Evolutionary conservation across 2,329 filamentous ascomycete species (phyloP).

Genomic region (Thelonectria blattea): DNA sequence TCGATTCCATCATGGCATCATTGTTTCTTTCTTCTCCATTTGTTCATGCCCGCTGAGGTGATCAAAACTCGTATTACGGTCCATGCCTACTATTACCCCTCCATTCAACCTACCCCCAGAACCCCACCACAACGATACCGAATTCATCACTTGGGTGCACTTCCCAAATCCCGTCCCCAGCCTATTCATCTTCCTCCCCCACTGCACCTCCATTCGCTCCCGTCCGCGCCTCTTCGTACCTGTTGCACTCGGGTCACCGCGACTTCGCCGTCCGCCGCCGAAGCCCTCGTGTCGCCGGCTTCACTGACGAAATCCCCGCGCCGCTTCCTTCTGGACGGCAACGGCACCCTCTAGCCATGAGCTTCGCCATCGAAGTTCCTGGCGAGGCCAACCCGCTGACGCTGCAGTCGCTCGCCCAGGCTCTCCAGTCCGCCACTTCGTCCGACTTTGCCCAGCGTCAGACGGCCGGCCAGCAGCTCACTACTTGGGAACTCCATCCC

Average conservation of each 20-base stretch:
- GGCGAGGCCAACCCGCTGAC: conserved; percentile 79
- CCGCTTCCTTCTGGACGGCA: conserved; percentile 28
- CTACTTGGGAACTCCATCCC: conserved; percentile 70
- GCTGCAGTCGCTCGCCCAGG: conserved; percentile 66
- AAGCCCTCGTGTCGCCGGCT: conserved; percentile 9
- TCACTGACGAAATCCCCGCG: conserved; percentile 20
- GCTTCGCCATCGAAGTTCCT: conserved; percentile 76
- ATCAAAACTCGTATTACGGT: conserved; percentile 19
- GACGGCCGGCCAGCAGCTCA: conserved; percentile 72
- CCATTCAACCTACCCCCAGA: conserved; percentile 17
- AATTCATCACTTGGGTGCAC: conserved; percentile 16
- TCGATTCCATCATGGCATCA: background rate
- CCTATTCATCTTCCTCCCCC: conserved; percentile 17
- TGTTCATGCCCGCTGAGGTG: background rate
- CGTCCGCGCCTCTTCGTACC: conserved; percentile 22
- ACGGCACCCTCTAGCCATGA: conserved; percentile 56
- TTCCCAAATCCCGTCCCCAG: conserved; percentile 7
- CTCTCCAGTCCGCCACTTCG: conserved; percentile 68
- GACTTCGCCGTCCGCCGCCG: conserved; percentile 9
- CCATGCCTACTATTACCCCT: too few relatives aligned
- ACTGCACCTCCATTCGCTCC: conserved; percentile 2
- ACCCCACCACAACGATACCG: conserved; percentile 24
- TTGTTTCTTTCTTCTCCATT: background rate
- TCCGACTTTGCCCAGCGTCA: conserved; percentile 68
- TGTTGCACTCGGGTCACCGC: conserved; percentile 2